These are phyloP conservation scores for Erodium moschatum DNA, from an alignment of 441 rosid species.

Conservation along the genomic window DNA sequence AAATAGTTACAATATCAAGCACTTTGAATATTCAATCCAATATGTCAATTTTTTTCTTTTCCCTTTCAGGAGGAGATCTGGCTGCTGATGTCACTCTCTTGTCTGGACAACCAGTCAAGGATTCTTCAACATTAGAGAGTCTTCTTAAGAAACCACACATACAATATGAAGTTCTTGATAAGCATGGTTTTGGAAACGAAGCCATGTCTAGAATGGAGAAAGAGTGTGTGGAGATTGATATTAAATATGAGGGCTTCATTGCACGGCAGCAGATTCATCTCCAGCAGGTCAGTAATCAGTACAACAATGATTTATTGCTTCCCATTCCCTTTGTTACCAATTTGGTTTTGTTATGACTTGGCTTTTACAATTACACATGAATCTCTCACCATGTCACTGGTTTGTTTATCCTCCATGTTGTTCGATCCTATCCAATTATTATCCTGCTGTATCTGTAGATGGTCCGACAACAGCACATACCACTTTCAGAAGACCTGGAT, in stretches of 20 bases:
- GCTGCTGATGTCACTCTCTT: conserved; percentile 58
- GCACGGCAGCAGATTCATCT: conserved; percentile 71
- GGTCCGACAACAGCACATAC: conserved; percentile 71
- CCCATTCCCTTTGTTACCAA: background rate
- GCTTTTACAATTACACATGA: conserved; percentile 1
- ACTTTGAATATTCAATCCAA: background rate
- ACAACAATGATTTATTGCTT: background rate
- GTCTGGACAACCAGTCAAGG: conserved; percentile 82
- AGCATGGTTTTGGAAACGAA: conserved; percentile 78
- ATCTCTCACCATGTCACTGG: conserved; percentile 10
- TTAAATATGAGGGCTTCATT: conserved; percentile 93
- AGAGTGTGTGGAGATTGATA: conserved; percentile 84
- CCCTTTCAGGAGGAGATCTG: conserved; percentile 64
- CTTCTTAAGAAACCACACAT: conserved; percentile 92
- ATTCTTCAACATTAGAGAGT: conserved; percentile 67
- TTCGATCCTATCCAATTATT: too few relatives aligned
- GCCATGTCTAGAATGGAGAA: conserved; percentile 62
- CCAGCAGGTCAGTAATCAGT: conserved; percentile 50
- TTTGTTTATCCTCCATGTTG: too few relatives aligned
- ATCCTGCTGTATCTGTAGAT: conserved; percentile 38
- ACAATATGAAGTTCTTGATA: conserved; percentile 60
- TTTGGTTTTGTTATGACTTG: background rate
- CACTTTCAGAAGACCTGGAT: conserved; percentile 82
- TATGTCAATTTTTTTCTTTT: conserved; percentile 13
- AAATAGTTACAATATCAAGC: background rate